Percentiles rank a stretch among this genome's conserved stretches.
Conservation (phyloP, 2,329 filamentous ascomycete genomes). For the Calonectria ilicicola region DNA sequence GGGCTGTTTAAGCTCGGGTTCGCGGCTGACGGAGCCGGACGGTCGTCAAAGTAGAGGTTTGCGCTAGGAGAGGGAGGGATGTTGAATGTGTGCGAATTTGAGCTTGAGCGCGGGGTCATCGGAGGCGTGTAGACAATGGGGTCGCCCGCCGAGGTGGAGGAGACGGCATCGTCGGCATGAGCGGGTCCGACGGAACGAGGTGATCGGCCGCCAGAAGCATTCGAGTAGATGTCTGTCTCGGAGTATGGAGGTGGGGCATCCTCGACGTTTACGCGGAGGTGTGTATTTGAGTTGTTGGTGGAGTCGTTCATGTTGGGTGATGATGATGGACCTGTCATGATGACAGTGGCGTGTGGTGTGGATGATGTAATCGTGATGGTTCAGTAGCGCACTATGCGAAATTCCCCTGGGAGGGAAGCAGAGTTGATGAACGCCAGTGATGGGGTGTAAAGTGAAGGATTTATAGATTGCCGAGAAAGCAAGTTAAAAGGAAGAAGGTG, state of each 20-base stretch:
- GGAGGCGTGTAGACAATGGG: conserved; percentile 65
- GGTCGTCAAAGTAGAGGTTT: conserved; percentile 59
- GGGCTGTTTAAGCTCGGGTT: conserved; percentile 36
- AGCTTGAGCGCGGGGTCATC: conserved; percentile 55
- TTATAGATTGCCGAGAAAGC: not conserved
- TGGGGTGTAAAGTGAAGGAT: not conserved
- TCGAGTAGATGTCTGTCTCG: conserved; percentile 68
- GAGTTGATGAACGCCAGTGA: not conserved
- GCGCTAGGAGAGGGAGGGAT: conserved; percentile 40
- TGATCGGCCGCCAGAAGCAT: conserved; percentile 45
- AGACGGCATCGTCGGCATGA: conserved; percentile 51
- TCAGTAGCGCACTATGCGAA: not conserved
- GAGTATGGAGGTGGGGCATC: conserved; percentile 67
- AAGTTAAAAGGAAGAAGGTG: not conserved
- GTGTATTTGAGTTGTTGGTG: conserved; percentile 21
- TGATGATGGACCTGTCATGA: conserved; percentile 33
- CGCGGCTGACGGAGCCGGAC: conserved; percentile 47
- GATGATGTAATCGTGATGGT: not conserved
- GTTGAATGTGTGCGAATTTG: conserved; percentile 26
- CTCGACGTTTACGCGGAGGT: conserved; percentile 39
- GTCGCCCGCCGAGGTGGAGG: conserved; percentile 56
- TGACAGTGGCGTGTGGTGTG: conserved; percentile 9
- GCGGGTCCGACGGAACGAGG: conserved; percentile 39
- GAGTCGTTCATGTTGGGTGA: conserved; percentile 25
- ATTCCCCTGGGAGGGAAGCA: not conserved